Evolutionary conservation across 495 filamentous ascomycete species (phyloP).

Genomic region (Podospora appendiculata): DNA sequence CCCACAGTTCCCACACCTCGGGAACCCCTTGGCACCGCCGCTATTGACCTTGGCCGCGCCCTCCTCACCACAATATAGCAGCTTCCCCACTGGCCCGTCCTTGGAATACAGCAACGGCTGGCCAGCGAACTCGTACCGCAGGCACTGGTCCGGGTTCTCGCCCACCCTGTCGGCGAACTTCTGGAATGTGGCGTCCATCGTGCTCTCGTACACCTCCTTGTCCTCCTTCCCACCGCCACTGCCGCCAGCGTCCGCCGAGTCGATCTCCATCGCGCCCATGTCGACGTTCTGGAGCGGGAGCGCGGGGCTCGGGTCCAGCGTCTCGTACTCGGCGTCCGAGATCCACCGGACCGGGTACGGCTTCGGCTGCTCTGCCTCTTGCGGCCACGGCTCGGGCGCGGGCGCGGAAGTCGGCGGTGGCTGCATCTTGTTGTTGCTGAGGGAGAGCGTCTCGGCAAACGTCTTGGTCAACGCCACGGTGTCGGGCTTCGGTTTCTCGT

Average conservation of each 20-base stretch:
- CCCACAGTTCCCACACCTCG: constrained; percentile 70
- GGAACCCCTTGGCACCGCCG: constrained; percentile 42
- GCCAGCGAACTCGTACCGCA: constrained; percentile 86
- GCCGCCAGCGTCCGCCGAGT: constrained; percentile 19
- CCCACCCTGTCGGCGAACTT: constrained; percentile 78
- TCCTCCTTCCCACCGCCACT: constrained; percentile 54
- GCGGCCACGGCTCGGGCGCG: constrained; percentile 66
- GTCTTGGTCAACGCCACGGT: constrained; percentile 51
- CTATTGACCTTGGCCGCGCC: constrained; percentile 18
- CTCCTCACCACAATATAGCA: constrained; percentile 32
- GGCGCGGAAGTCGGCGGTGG: constrained; percentile 41
- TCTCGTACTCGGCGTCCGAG: constrained; percentile 83
- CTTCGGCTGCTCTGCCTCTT: constrained; percentile 49
- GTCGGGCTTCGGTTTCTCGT: constrained; percentile 10
- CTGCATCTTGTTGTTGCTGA: constrained; percentile 33
- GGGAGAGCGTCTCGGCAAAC: constrained; percentile 55
- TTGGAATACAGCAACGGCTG: constrained; percentile 74
- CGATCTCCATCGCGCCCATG: constrained; percentile 51
- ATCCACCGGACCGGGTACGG: constrained; percentile 74
- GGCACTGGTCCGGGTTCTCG: constrained; percentile 89
- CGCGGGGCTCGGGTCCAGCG: constrained; percentile 49
- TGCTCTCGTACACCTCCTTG: constrained; percentile 76
- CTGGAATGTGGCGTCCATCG: constrained; percentile 82
- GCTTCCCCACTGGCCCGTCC: constrained; percentile 62
- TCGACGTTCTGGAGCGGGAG: constrained; percentile 30